These are phyloP conservation scores for Verticillium albo-atrum DNA, from an alignment of 2,329 filamentous ascomycete species.

Conservation along the genomic window DNA sequence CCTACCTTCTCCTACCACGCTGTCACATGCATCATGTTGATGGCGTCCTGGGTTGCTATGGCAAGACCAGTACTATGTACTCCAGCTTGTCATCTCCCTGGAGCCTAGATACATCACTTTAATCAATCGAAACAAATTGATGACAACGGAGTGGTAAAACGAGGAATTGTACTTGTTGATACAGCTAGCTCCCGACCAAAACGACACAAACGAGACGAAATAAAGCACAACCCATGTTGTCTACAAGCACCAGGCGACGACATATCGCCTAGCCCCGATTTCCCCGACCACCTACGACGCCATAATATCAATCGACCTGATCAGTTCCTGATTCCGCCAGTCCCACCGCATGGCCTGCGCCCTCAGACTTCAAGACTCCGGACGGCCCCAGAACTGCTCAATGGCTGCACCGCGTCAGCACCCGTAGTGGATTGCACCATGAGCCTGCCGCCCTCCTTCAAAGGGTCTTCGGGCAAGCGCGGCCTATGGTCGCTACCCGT, in stretches of 20 bases:
- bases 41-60: too few species aligned
- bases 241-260: slow-evolving; percentile 5
- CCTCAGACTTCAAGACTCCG: slow-evolving; percentile 52
- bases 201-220: neutral
- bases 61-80: too few species aligned
- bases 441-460: slow-evolving; percentile 46
- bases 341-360: neutral
- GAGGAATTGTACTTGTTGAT: neutral
- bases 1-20: too few species aligned
- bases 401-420: slow-evolving; percentile 44
- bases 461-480: slow-evolving; percentile 41
- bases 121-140: too few species aligned
- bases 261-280: slow-evolving; percentile 3
- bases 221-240: slow-evolving; percentile 3
- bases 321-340: slow-evolving; percentile 7
- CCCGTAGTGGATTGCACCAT: slow-evolving; percentile 45
- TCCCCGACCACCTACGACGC: neutral
- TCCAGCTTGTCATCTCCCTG: too few species aligned
- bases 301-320: neutral
- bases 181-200: neutral
- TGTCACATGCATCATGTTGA: neutral
- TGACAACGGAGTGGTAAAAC: neutral
- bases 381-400: slow-evolving; percentile 49
- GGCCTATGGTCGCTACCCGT: slow-evolving; percentile 45
- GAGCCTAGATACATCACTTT: too few species aligned